Percentiles rank a stretch among this genome's conserved stretches.
phyloP scores from a whole-genome alignment of 1,139 yeast genomes.

The Sugiyamaella grinbergsii region DNA sequence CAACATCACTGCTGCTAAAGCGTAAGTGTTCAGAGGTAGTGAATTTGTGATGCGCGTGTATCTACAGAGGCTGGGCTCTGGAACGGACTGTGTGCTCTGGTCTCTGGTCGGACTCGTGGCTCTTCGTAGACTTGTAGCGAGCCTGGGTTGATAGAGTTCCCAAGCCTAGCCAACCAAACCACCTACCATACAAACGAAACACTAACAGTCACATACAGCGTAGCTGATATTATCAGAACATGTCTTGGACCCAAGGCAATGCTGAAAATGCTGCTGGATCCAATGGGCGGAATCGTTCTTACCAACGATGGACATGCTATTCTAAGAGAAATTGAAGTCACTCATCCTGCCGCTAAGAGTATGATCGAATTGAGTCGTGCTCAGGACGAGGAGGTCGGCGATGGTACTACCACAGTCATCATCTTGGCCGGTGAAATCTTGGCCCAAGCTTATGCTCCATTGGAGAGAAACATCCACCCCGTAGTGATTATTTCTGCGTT shows the following conservation, averaged over 20 bases:
- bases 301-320: conserved; percentile 99
- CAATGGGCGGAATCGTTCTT: conserved; percentile 97
- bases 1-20: conserved; percentile 97
- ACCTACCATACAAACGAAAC: background rate
- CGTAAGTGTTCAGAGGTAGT: too few relatives aligned
- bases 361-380: conserved; percentile 97
- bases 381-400: conserved; percentile 99
- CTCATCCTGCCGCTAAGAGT: conserved; percentile 95
- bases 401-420: conserved; percentile 96
- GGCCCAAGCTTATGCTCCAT: conserved; percentile 91
- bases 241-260: conserved; percentile 99
- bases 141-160: too few relatives aligned
- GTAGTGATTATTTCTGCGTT: conserved; percentile 93
- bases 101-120: too few relatives aligned
- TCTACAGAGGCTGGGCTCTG: too few relatives aligned
- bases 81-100: too few relatives aligned
- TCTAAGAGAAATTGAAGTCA: conserved; percentile 92
- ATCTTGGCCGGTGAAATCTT: conserved; percentile 90
- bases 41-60: too few relatives aligned
- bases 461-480: conserved; percentile 94
- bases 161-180: too few relatives aligned
- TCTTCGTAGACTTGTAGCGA: too few relatives aligned
- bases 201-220: conserved; percentile 41
- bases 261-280: conserved; percentile 97
- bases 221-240: conserved; percentile 94